phyloP scores from a whole-genome alignment of 371 early-diverging fungal genomes.

The Mucor racemosus region DNA sequence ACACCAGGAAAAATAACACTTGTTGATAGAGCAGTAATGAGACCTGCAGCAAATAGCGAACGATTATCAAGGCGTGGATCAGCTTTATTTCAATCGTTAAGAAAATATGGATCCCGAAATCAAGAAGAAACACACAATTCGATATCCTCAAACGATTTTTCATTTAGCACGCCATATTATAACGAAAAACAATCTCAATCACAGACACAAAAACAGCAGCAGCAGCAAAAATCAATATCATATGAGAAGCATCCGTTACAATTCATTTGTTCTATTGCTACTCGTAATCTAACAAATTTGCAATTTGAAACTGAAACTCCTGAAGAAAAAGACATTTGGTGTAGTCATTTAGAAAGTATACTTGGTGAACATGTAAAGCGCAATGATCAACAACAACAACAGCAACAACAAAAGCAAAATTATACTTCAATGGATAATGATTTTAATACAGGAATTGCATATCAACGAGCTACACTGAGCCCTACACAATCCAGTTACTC shows the following conservation, averaged over 20 bases:
- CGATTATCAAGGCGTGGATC: conserved; percentile 23
- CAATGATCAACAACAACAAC: neutral
- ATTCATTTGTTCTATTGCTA: conserved; percentile 40
- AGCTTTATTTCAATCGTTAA: conserved; percentile 24
- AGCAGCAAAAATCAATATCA: neutral
- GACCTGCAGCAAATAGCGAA: conserved; percentile 3
- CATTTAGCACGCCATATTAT: too few relatives aligned
- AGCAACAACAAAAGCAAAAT: neutral
- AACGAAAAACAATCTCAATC: neutral
- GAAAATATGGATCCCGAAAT: conserved; percentile 14
- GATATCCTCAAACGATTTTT: neutral
- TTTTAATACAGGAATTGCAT: neutral
- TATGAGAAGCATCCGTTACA: conserved; percentile 38
- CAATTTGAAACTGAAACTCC: conserved; percentile 34
- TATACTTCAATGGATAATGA: neutral
- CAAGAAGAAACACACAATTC: conserved; percentile 6
- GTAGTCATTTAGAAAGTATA: conserved; percentile 31
- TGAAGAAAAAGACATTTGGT: conserved; percentile 38
- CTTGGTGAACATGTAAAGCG: conserved; percentile 28
- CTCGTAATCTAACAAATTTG: conserved; percentile 26
- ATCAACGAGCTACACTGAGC: conserved; percentile 3
- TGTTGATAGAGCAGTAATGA: conserved; percentile 25
- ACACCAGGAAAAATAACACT: conserved; percentile 34
- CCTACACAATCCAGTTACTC: conserved; percentile 19
- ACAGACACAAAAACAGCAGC: neutral